A percentile compares a stretch with the other conserved stretches of the same genome.
phyloP scores from a whole-genome alignment of 352 stramenopile species.

The Pythium coloratum region DNA sequence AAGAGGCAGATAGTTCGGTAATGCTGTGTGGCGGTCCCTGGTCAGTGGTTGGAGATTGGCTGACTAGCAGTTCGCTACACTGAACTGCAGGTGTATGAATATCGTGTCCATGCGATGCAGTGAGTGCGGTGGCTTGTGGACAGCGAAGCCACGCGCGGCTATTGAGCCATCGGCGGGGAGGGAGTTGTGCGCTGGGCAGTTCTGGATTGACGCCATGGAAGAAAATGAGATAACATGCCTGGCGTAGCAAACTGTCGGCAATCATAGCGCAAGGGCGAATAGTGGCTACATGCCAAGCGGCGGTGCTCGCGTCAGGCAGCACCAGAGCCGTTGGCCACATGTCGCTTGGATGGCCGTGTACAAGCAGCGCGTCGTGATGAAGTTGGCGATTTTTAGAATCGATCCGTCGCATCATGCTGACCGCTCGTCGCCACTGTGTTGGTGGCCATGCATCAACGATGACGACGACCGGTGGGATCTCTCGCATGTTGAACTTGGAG shows the following conservation, averaged over 20 bases:
- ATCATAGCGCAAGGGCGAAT: not conserved
- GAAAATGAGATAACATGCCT: conserved; percentile 10
- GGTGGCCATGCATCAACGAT: conserved; percentile 5
- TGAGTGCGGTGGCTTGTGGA: not conserved
- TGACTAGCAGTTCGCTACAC: not conserved
- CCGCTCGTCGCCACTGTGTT: not conserved
- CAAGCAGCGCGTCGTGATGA: not conserved
- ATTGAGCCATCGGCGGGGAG: not conserved
- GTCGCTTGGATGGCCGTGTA: not conserved
- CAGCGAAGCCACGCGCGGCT: not conserved
- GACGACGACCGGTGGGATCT: not conserved
- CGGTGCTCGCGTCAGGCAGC: not conserved
- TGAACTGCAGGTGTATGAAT: too few species aligned
- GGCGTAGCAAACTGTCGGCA: not conserved
- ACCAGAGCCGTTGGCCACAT: not conserved
- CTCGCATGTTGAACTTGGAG: conserved; percentile 7
- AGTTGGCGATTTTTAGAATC: not conserved
- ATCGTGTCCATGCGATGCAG: not conserved
- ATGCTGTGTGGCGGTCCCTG: not conserved
- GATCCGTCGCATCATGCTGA: not conserved
- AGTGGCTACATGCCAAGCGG: not conserved
- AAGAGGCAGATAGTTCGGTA: not conserved
- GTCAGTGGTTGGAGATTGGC: not conserved
- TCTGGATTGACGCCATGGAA: conserved; percentile 31
- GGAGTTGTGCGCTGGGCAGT: conserved; percentile 2